A percentile compares a stretch with the other conserved stretches of the same genome.
Conservation (phyloP, 306 rosid species). For the Cicer yamashitae region DNA sequence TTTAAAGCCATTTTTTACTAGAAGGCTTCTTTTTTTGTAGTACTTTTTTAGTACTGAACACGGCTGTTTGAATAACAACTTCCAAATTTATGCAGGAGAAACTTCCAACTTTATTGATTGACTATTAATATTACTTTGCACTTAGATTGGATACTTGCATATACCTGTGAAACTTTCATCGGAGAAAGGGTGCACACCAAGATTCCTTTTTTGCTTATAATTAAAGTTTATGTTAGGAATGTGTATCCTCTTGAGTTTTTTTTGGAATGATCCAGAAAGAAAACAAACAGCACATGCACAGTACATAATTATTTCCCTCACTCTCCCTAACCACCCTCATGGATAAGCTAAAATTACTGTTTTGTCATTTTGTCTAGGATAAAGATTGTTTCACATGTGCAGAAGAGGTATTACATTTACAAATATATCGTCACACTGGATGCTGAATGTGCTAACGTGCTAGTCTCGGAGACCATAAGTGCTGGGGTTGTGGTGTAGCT, state of each 20-base stretch:
- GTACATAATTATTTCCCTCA: neutral
- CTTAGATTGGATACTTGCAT: neutral
- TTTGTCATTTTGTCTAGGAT: neutral
- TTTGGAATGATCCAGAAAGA: no score
- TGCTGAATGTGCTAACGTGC: neutral
- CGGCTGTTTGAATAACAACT: slow-evolving; percentile 31
- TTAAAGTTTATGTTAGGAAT: no score
- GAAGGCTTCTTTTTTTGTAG: slow-evolving; percentile 41
- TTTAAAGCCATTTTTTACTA: slow-evolving; percentile 40
- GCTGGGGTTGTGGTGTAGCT: neutral
- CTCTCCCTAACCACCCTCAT: neutral
- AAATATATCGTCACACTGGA: neutral
- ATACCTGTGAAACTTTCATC: neutral
- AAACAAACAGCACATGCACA: neutral
- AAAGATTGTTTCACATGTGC: neutral
- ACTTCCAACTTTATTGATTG: neutral
- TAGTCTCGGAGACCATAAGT: neutral
- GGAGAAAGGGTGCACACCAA: neutral
- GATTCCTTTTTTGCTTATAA: no score
- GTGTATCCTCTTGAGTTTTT: no score
- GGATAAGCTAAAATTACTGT: neutral
- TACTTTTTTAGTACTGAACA: slow-evolving; percentile 23
- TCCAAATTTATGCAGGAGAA: slow-evolving; percentile 22
- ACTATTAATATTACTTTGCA: neutral
- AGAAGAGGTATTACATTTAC: neutral